Base-by-base conservation (phyloP, 345 rosid species). In the Lumnitzera racemosa region DNA sequence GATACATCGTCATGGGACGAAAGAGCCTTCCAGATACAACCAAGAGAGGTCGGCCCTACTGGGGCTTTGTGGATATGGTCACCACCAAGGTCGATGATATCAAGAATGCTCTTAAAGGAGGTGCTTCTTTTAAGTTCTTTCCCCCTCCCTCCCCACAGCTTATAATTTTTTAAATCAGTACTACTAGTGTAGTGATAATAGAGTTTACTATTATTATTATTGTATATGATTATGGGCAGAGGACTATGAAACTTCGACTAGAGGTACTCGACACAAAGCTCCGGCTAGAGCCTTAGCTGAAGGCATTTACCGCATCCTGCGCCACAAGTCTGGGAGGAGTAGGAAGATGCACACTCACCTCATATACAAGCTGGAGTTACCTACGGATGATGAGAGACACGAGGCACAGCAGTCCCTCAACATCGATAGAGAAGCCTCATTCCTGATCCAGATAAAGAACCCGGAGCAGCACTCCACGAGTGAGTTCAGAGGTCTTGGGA, bases 31-130 rank as follows among this genome's bases (percentile, higher is more conserved):
- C 91, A 2, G 83, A 86, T 67, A 90, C 85, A 4, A 67, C 77
- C 63, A 69, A 82, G 67, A 81, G 66, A 47, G 74, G 80, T 15
- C 83, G 70, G 41, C 82, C 94, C 14, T 85, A 65, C 46, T 85
- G 94, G 97, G 89, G 96, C 2, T 90, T 82, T 62, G 86, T 90
- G 3, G 94, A 84, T 24, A 50, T 82, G 80, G 91, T 90, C 53
- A 81, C 89, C 13, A 80, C 75, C 3, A 66, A 74, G n/a, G 76
- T 81, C 12, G 81, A 86, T 31, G 68, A 82, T 61, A 63, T 80
- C 46, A 86, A 84, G 69, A 31, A 43, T 67, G 89, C 84, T 47
- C 84, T 86, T 12, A 69, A 69, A 77, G 86, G 81, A 80, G 84
- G 95, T 85, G 74, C 0, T 41, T 14, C 17, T 13, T 12, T 55